Evolutionary conservation across 768 basidiomycete genomes (phyloP), one percentile per base, ranked within the genome.

Genomic region (Naganishia vishniacii): DNA sequence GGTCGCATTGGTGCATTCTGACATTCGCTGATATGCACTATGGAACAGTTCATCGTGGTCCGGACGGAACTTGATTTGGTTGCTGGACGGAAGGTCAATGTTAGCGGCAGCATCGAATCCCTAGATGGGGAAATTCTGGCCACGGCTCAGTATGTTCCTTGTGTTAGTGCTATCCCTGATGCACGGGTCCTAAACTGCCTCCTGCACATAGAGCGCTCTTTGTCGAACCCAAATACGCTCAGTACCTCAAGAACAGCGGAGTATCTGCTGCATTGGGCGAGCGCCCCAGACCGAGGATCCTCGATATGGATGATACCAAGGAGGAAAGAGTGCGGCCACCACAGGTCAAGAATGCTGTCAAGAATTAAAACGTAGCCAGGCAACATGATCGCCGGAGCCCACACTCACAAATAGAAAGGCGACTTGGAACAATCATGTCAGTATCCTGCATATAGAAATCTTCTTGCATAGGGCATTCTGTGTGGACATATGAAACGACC

Each of bases 191-290:
- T n/a, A n/a, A n/a, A n/a, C n/a, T n/a, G n/a, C n/a, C n/a, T n/a
- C n/a, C n/a, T n/a, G n/a, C n/a, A n/a, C 65, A 7, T 72, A 90
- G 89, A 0, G 88, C 84, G 0, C 80, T 86, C 40, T 95, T 94
- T 71, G 84, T 97, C 15, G 91, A 97, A 71, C 93, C 93, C 1
- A 85, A 84, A 64, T 91, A 93, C 70, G 88, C 92, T 2, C 84
- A 86, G 62, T 80, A 91, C 53, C 80, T 95, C 28, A 84, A 85
- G 68, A 82, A 82, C 40, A 79, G 78, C 1, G 80, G 82, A 3
- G 75, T 91, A 0, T 82, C 81, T 61, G 83, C 86, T 66, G 82
- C 83, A 1, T 82, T 91, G 78, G 89, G 90, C 18, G 44, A 44
- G 7, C 29, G 60, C 26, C 65, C 65, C 29, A 51, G 44, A 26